Evolutionary conservation across 1,284 basidiomycete species (phyloP).

Genomic region (Heterobasidion irregulare): DNA sequence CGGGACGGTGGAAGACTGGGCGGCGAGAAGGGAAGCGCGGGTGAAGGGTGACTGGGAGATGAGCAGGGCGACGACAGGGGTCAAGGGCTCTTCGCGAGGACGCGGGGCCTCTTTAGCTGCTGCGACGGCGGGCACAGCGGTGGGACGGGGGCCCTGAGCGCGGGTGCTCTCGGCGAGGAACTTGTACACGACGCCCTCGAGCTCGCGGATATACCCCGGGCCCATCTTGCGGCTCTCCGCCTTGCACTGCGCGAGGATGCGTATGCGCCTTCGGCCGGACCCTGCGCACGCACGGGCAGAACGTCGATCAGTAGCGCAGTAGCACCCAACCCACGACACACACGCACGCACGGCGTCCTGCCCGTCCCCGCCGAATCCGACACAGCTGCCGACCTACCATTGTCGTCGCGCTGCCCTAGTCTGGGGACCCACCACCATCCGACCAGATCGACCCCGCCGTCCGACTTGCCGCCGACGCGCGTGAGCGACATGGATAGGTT

Average conservation of each 20-base stretch:
- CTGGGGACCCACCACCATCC: conserved; percentile 88
- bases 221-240: conserved; percentile 75
- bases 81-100: not conserved
- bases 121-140: not conserved
- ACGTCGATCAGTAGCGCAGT: not conserved
- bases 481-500: conserved; percentile 74
- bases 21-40: conserved; percentile 53
- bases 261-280: conserved; percentile 33
- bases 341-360: too few species aligned
- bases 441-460: conserved; percentile 83
- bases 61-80: conserved; percentile 58
- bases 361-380: conserved; percentile 2
- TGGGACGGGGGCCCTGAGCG: not conserved
- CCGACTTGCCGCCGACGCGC: conserved; percentile 73
- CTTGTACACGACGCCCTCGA: conserved; percentile 75
- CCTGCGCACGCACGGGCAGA: not conserved
- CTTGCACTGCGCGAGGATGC: conserved; percentile 88
- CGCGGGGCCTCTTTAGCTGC: not conserved
- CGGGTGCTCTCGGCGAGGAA: conserved; percentile 14
- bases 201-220: conserved; percentile 76
- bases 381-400: not conserved
- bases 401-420: too few species aligned
- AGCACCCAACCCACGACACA: not conserved
- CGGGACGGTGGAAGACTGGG: conserved; percentile 64
- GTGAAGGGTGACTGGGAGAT: conserved; percentile 76